Base-by-base conservation (phyloP, 2,329 filamentous ascomycete species). In the Tolypocladium endophyticum region DNA sequence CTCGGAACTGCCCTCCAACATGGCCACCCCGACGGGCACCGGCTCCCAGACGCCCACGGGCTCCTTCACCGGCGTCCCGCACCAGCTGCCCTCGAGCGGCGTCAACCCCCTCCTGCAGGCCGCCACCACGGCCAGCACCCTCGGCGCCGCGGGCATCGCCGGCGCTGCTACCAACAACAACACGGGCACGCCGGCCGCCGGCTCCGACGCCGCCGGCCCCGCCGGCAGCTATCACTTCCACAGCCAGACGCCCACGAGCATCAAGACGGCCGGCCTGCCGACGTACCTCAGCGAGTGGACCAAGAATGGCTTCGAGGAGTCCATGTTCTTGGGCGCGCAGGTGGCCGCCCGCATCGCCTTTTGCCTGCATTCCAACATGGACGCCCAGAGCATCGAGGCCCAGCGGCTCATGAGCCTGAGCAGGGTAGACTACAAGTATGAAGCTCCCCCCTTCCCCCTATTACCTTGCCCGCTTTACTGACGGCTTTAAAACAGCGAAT, bases 51-150 rank as follows among this genome's bases (percentile, higher is more conserved):
- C 93, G 1, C 95, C 94, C 0, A 90, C 90, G 2, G 81, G 77
- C 66, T 82, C 77, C 64, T 82, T 78, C 71, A 79, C 72, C 69
- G 86, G 69, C 62, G 79, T 73, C 57, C 78, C 81, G 59, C 80
- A 81, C 71, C 82, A 85, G 75, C 78, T 84, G 64, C 69, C 75
- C 60, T 74, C 79, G 43, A 77, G 81, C 58, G 83, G 84, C 50
- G 92, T 96, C 54, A 97, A 97, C 71, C 92, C 93, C 18, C 87
- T 97, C 4, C 83, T 97, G 5, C 89, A 96, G 61, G 93, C 93
- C 5, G 94, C 94, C 1, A 96, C 93, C 0, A 92, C 89, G 3
- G 87, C 86, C 2, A 84, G 84, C 55, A 82, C 81, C 53, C 71
- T 80, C 53, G 74, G 79, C 57, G 76, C 81, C 59, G 73, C 76